Conservation (phyloP, 2,329 filamentous ascomycete species). For the Gnomoniopsis smithogilvyi region DNA sequence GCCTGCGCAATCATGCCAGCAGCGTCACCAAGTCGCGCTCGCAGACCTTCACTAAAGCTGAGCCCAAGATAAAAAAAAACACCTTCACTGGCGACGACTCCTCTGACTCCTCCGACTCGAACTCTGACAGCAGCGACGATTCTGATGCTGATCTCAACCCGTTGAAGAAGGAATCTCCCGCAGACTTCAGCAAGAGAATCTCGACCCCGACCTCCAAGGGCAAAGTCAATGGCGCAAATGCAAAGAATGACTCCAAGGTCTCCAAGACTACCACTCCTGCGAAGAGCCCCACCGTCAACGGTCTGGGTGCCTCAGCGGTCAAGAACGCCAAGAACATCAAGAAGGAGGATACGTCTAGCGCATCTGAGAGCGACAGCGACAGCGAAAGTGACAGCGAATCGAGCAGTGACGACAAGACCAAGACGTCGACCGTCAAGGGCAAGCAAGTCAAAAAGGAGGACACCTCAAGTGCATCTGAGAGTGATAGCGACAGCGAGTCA, state of each 20-base stretch:
- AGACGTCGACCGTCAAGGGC: slow-evolving; percentile 13
- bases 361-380: slow-evolving; percentile 6
- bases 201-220: slow-evolving; percentile 16
- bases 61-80: slow-evolving; percentile 30
- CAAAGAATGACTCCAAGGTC: neutral
- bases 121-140: slow-evolving; percentile 27
- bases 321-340: slow-evolving; percentile 17
- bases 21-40: slow-evolving; percentile 13
- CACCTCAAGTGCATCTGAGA: neutral
- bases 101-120: slow-evolving; percentile 23
- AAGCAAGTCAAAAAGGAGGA: slow-evolving; percentile 16
- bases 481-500: slow-evolving; percentile 4
- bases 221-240: slow-evolving; percentile 3
- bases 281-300: slow-evolving; percentile 16
- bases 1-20: slow-evolving; percentile 16
- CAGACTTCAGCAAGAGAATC: slow-evolving; percentile 33
- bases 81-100: slow-evolving; percentile 26
- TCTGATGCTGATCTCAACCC: slow-evolving; percentile 31
- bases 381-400: slow-evolving; percentile 13
- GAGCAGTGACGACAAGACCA: slow-evolving; percentile 21
- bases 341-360: slow-evolving; percentile 16
- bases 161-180: slow-evolving; percentile 27
- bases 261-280: slow-evolving; percentile 4
- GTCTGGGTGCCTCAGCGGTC: slow-evolving; percentile 1
- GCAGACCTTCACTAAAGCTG: slow-evolving; percentile 12